Evolutionary conservation across 257 asterid species (phyloP).

Genomic region (Nicotiana otophora): DNA sequence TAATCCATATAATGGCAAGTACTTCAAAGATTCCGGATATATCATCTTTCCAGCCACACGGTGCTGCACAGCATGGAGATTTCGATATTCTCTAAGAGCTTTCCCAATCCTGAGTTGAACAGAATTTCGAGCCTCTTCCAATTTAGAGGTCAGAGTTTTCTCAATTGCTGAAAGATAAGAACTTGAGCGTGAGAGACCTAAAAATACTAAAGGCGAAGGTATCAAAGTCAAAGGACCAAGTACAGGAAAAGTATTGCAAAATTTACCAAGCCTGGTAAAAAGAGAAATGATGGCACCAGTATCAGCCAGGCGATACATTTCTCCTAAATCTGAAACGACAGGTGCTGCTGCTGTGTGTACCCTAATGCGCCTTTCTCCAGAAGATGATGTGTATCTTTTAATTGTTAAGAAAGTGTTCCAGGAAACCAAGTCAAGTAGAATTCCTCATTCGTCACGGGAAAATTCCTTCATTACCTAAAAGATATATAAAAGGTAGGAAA

Average conservation of each 20-base stretch:
- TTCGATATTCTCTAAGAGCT: constrained; percentile 89
- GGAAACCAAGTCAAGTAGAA: neutral
- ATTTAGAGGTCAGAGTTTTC: constrained; percentile 72
- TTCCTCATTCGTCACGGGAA: neutral
- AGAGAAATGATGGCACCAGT: constrained; percentile 79
- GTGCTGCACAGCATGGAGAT: constrained; percentile 90
- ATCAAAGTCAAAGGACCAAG: neutral
- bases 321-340: constrained; percentile 82
- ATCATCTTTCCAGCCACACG: constrained; percentile 85
- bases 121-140: constrained; percentile 83
- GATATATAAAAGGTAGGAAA: neutral
- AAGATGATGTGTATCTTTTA: constrained; percentile 90
- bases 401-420: constrained; percentile 39
- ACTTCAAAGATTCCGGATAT: constrained; percentile 82
- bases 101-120: constrained; percentile 74
- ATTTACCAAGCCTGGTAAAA: constrained; percentile 84
- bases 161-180: constrained; percentile 71
- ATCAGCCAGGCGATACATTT: constrained; percentile 96
- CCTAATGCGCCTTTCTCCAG: constrained; percentile 97
- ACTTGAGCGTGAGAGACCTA: neutral
- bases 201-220: neutral
- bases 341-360: constrained; percentile 99
- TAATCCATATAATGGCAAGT: constrained; percentile 56
- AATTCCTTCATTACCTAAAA: neutral
- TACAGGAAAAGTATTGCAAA: neutral